Evolutionary conservation across 768 basidiomycete species (phyloP), one percentile per base, ranked within the genome.

Genomic region (Trametopsis cervina): DNA sequence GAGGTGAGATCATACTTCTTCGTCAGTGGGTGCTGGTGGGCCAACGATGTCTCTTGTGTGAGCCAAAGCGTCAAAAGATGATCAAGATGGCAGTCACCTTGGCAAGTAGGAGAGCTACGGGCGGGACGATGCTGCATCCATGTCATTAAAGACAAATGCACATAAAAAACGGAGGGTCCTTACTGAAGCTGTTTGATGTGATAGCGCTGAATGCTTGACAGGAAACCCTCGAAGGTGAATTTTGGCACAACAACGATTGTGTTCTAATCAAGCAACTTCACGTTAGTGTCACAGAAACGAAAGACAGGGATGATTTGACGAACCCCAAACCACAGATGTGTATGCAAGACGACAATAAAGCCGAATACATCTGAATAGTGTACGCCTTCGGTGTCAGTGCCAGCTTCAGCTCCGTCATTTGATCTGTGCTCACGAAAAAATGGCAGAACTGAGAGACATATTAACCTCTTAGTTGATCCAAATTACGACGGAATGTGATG

Each of bases 331-430:
- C 78, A 83, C 25, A 85, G 50, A 42, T 73, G 63, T 47, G 68
- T 76, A 58, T 85, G 83, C 33, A 81, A 75, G 60, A 75, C 78
- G 49, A 81, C 73, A 17, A 82, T 72, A 20, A 85, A 60, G 13
- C 83, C 83, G 59, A 83, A 85, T 6, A 84, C 83, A 56, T 85
- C 83, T 78, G 53, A 62, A 67, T 51, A 33, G 23, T 5, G 10
- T 48, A 2, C 25, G 3, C 12, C 4, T 23, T 2, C 23, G 7
- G 4, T 15, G 25, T 4, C 12, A 36, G 21, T 4, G 23, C 3
- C 25, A 33, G 11, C 21, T 3, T 33, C 50, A n/a, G 33, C 22
- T 15, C 18, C 10, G 21, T 25, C 27, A 10, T 10, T 17, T 42
- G 33, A 7, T 25, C 40, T 18, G 7, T 7, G 62, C 77, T 61